Evolutionary conservation across 2,329 filamentous ascomycete species (phyloP), one percentile per base, ranked within the genome.

Genomic region (Cordyceps fumosorosea): DNA sequence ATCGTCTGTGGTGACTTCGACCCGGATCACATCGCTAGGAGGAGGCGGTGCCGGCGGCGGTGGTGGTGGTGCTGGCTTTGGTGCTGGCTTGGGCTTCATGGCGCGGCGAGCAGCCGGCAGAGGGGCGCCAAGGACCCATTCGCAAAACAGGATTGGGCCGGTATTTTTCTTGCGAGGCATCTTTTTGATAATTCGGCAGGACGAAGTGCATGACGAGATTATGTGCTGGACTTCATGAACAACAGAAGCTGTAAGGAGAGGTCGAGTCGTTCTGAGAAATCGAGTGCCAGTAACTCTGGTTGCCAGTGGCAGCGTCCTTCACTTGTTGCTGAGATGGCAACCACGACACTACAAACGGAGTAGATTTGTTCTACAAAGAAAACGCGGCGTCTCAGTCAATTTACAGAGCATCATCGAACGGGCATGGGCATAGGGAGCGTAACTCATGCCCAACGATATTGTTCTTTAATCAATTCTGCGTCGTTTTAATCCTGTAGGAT

Each of bases 1-100:
- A 50, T 84, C 81, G 64, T 84, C 81, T 12, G 81, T 83, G 16
- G 76, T 73, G 1, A 82, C 68, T 57, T 79, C 74, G 37, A 82
- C 67, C 24, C 68, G 74, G 62, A 80, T 67, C 12, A 77, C 69
- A 20, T 72, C 71, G 53, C 72, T 67, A 45, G 65, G 66, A 11
- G 48, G 50, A n/a, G 57, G 16, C 20, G 57, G 48, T 44, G 56
- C 16, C n/a, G 47, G 18, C 14, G 45, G 52, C 7, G 52, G 52
- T 22, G 24, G 5, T 2, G 16, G 26, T 26, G 29, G 56, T 6
- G 16, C 18, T 26, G 29, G 44, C 20, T 56, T 37, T 22, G 58
- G 67, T 22, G 60, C 68, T 44, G 65, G 62, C 24, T 70, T 70
- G 53, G 62, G 24, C 5, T 67, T 68, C 12, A 69, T 67, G 5